These are phyloP conservation scores for Phytophthora crassamura DNA, from an alignment of 352 stramenopile genomes.

Conservation along the genomic window DNA sequence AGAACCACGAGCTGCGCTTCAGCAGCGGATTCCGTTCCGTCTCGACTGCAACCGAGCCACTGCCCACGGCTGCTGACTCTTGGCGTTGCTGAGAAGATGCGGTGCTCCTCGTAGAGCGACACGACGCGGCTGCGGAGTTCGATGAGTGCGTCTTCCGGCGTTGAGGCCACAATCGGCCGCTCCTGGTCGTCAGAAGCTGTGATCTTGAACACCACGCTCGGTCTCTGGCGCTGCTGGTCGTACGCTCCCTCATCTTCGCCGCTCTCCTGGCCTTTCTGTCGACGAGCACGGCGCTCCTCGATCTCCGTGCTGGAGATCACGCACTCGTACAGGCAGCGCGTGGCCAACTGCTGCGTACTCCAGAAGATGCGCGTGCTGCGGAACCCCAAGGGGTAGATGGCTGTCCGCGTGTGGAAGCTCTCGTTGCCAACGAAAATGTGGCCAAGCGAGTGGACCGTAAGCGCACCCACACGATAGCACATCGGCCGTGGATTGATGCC, in stretches of 20 bases:
- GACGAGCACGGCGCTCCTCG: constrained; percentile 49
- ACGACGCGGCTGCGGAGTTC: constrained; percentile 77
- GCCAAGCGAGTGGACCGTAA: constrained; percentile 85
- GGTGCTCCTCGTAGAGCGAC: constrained; percentile 73
- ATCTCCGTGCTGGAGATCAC: constrained; percentile 84
- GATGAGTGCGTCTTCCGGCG: constrained; percentile 73
- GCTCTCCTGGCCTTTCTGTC: constrained; percentile 26
- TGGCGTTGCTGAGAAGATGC: constrained; percentile 39
- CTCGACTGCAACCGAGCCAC: constrained; percentile 6
- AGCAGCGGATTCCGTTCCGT: constrained; percentile 74
- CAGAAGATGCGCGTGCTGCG: constrained; percentile 94
- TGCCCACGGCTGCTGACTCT: constrained; percentile 3
- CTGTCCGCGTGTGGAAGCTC: constrained; percentile 88
- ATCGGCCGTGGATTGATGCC: constrained; percentile 49
- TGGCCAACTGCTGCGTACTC: constrained; percentile 66
- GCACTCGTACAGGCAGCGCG: constrained; percentile 92
- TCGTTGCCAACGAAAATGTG: constrained; percentile 80
- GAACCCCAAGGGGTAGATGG: constrained; percentile 91
- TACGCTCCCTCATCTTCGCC: constrained; percentile 12
- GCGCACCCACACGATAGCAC: constrained; percentile 77
- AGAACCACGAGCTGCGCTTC: constrained; percentile 81
- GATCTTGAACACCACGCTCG: constrained; percentile 77
- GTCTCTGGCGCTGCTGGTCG: constrained; percentile 25
- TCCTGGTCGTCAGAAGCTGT: constrained; percentile 72
- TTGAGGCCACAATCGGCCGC: constrained; percentile 67